Conservation (phyloP, 257 asterid species). For the Perilla frutescens region DNA sequence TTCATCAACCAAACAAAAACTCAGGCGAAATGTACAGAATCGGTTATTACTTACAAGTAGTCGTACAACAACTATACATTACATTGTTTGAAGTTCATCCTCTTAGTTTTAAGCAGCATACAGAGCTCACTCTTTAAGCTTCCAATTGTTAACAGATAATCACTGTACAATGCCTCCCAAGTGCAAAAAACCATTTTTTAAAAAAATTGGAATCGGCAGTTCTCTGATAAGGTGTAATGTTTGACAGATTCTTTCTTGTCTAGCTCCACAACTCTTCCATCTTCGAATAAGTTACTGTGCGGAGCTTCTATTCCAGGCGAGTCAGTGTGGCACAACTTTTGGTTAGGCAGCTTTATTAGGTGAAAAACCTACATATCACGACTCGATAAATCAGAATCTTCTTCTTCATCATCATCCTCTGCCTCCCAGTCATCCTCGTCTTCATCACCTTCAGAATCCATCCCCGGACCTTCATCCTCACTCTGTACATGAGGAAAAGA, state of each 20-base stretch:
- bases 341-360: slow-evolving; percentile 31
- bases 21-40: neutral
- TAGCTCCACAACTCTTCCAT: slow-evolving; percentile 20
- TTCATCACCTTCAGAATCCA: slow-evolving; percentile 55
- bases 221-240: slow-evolving; percentile 14
- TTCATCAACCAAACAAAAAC: no score
- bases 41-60: slow-evolving; percentile 19
- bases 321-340: neutral
- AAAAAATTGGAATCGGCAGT: neutral
- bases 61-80: slow-evolving; percentile 24
- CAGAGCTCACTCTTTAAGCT: slow-evolving; percentile 2
- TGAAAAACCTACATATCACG: slow-evolving; percentile 36
- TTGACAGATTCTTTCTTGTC: slow-evolving; percentile 9
- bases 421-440: slow-evolving; percentile 51
- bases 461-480: slow-evolving; percentile 62
- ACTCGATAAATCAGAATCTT: slow-evolving; percentile 38
- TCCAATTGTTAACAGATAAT: slow-evolving; percentile 12
- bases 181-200: neutral
- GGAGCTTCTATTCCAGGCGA: slow-evolving; percentile 10
- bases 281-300: neutral
- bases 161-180: slow-evolving; percentile 35
- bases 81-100: slow-evolving; percentile 5
- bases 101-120: slow-evolving; percentile 7
- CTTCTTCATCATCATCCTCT: slow-evolving; percentile 51
- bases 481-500: slow-evolving; percentile 44